These are phyloP conservation scores for Myochromella boudieri DNA, from an alignment of 768 basidiomycete genomes.

Conservation along the genomic window DNA sequence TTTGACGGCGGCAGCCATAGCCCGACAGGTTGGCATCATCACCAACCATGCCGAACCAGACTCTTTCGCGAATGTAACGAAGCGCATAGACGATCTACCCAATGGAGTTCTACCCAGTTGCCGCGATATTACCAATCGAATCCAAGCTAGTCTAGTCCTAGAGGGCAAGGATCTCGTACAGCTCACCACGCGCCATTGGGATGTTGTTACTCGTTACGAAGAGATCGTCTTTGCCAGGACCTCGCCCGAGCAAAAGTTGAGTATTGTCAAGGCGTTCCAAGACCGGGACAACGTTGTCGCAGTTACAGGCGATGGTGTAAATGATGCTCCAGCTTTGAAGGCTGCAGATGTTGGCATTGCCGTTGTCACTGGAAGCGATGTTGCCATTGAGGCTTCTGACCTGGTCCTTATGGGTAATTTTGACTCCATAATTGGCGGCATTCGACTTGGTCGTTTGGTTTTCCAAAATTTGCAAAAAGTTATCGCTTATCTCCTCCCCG, in stretches of 20 bases:
- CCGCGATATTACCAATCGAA: conserved; percentile 27
- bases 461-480: conserved; percentile 62
- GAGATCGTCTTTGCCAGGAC: conserved; percentile 55
- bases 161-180: conserved; percentile 43
- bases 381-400: conserved; percentile 54
- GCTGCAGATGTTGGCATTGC: conserved; percentile 57
- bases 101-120: conserved; percentile 7
- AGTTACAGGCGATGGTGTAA: conserved; percentile 58
- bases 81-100: conserved; percentile 7
- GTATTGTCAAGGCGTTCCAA: conserved; percentile 56
- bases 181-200: conserved; percentile 38
- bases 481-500: conserved; percentile 43
- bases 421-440: conserved; percentile 55
- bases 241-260: conserved; percentile 56
- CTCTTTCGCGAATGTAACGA: conserved; percentile 8
- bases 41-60: conserved; percentile 30
- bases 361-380: conserved; percentile 41
- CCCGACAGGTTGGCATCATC: conserved; percentile 42
- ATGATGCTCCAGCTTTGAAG: conserved; percentile 51
- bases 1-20: conserved; percentile 52
- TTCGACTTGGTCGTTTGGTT: conserved; percentile 57
- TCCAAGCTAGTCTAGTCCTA: conserved; percentile 36
- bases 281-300: conserved; percentile 48
- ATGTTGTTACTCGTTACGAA: conserved; percentile 36
- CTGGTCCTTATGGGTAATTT: conserved; percentile 43